Conservation (phyloP, 352 stramenopile species). For the Pythium scleroteichum region DNA sequence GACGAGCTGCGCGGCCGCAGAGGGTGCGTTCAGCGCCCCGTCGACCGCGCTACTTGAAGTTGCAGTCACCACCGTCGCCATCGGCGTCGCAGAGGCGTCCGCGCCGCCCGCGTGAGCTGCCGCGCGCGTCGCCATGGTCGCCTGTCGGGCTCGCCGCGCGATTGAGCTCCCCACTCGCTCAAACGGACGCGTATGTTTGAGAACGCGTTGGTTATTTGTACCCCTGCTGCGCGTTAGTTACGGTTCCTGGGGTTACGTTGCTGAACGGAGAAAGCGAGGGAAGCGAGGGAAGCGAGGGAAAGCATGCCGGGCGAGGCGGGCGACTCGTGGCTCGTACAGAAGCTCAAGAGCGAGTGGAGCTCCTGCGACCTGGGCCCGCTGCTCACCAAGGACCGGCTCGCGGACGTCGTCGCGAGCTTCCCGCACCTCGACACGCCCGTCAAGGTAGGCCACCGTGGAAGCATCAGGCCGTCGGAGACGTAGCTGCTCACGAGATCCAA, state of each 20-base stretch:
- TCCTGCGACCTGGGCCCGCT: conserved; percentile 64
- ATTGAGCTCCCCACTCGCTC: background rate
- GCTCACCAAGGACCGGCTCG: conserved; percentile 58
- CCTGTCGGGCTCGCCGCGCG: background rate
- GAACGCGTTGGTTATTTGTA: conserved; percentile 15
- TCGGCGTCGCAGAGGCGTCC: conserved; percentile 9
- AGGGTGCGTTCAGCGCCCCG: background rate
- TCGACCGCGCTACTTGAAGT: background rate
- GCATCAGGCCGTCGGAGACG: too few species aligned
- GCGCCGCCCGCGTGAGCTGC: conserved; percentile 4
- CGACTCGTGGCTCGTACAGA: conserved; percentile 74
- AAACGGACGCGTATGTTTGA: conserved; percentile 7
- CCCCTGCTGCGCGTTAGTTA: conserved; percentile 6
- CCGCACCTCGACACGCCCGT: conserved; percentile 60
- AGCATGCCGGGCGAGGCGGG: background rate
- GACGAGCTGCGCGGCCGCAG: background rate
- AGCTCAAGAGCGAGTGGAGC: conserved; percentile 77
- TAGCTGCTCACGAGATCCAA: too few species aligned
- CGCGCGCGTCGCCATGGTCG: conserved; percentile 16
- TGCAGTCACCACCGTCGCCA: background rate
- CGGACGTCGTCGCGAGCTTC: conserved; percentile 61
- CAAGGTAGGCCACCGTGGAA: conserved; percentile 61
- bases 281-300: too few species aligned
- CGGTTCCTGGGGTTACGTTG: background rate
- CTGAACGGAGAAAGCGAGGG: background rate